phyloP scores from a whole-genome alignment of 352 stramenopile genomes.

The Paralagenidium karlingii region DNA sequence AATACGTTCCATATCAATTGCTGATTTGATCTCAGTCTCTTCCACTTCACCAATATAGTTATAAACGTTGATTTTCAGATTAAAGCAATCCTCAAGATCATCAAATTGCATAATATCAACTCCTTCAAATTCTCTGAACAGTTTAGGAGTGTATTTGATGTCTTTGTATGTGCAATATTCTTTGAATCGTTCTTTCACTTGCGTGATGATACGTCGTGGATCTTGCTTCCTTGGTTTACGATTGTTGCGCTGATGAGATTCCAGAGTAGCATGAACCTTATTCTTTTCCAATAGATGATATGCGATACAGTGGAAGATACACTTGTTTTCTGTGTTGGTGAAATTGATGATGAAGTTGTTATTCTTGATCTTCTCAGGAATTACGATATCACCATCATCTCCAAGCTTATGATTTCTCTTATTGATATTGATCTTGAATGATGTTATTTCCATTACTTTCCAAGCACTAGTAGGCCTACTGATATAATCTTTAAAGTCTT shows the following conservation, averaged over 20 bases:
- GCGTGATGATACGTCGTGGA: no score
- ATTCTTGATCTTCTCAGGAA: slow-evolving; percentile 1
- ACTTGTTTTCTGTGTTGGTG: slow-evolving; percentile 2
- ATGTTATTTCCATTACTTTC: no score
- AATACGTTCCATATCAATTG: slow-evolving; percentile 1
- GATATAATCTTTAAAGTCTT: no score
- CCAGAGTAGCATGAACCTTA: no score
- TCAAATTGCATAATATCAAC: slow-evolving; percentile 7
- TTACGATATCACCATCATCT: no score
- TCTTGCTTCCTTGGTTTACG: no score
- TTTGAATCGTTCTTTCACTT: background rate
- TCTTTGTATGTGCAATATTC: no score
- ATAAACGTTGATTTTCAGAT: slow-evolving; percentile 4
- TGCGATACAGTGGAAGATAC: slow-evolving; percentile 7
- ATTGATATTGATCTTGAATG: background rate
- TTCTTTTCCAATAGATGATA: no score
- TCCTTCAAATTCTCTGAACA: slow-evolving; percentile 2
- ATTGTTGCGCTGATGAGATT: no score
- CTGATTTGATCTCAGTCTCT: no score
- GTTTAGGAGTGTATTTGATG: no score
- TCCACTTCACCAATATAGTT: background rate
- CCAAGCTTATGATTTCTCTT: slow-evolving; percentile 2
- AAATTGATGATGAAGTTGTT: slow-evolving; percentile 4
- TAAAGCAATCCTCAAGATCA: slow-evolving; percentile 6
- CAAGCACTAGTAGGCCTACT: no score